These are phyloP conservation scores for Phytophthora quininea DNA, from an alignment of 352 stramenopile species.

Conservation along the genomic window DNA sequence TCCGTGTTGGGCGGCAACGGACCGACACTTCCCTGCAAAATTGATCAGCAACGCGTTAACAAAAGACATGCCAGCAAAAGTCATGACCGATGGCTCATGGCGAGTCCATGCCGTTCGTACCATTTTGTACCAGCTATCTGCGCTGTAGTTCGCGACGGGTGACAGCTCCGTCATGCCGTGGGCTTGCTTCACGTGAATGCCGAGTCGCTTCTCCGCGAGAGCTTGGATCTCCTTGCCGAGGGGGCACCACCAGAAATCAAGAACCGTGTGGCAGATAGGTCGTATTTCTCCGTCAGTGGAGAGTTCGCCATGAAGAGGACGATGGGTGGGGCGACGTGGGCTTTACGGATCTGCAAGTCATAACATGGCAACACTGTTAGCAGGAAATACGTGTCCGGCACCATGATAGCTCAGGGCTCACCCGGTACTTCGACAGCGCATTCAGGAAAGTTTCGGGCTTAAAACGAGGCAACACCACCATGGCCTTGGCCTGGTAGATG, in stretches of 20 bases:
- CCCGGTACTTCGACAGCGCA: slow-evolving; percentile 58
- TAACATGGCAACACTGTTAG: background rate
- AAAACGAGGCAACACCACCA: slow-evolving; percentile 90
- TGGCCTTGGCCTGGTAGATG: slow-evolving; percentile 72
- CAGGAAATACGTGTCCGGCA: background rate
- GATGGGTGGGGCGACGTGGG: slow-evolving; percentile 73
- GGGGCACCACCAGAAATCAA: slow-evolving; percentile 85
- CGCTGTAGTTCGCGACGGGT: slow-evolving; percentile 28
- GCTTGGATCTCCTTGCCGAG: slow-evolving; percentile 74
- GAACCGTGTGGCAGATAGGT: slow-evolving; percentile 69
- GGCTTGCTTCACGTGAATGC: slow-evolving; percentile 40
- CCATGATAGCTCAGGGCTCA: background rate
- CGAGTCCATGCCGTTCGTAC: background rate
- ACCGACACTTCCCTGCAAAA: slow-evolving; percentile 35
- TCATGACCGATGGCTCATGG: background rate
- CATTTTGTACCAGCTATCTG: slow-evolving; percentile 18
- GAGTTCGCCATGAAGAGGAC: slow-evolving; percentile 24
- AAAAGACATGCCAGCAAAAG: background rate
- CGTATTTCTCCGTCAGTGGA: slow-evolving; percentile 86
- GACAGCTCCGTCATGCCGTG: slow-evolving; percentile 64
- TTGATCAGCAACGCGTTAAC: background rate
- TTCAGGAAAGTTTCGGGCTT: slow-evolving; percentile 87
- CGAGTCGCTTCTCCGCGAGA: slow-evolving; percentile 62
- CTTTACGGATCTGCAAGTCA: slow-evolving; percentile 30
- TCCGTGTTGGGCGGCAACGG: slow-evolving; percentile 55